These are phyloP conservation scores for Aspergillus udagawae DNA, from an alignment of 2,329 filamentous ascomycete genomes.

Conservation along the genomic window DNA sequence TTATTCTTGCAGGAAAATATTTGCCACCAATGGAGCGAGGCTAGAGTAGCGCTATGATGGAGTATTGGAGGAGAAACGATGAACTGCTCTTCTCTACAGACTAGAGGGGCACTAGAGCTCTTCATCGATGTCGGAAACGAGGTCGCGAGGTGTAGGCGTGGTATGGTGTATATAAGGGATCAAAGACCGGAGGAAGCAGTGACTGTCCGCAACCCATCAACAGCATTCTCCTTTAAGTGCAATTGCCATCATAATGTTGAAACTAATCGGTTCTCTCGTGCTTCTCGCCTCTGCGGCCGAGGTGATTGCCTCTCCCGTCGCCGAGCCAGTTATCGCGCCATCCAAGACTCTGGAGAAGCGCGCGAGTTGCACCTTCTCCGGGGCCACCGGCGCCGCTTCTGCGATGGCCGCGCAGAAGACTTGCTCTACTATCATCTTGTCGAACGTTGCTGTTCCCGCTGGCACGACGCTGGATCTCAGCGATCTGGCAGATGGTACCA, in stretches of 20 bases:
- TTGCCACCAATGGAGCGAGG: background rate
- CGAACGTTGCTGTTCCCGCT: slow-evolving; percentile 33
- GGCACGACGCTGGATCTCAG: slow-evolving; percentile 36
- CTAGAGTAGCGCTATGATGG: background rate
- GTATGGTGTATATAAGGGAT: background rate
- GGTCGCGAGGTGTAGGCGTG: background rate
- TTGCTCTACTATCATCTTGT: slow-evolving; percentile 38
- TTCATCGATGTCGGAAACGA: background rate
- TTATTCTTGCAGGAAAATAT: background rate
- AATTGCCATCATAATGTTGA: background rate
- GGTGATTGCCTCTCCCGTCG: background rate
- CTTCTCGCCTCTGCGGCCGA: background rate
- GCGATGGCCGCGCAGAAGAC: slow-evolving; percentile 26
- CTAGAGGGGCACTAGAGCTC: background rate
- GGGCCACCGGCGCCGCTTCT: slow-evolving; percentile 11
- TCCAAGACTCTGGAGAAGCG: slow-evolving; percentile 2
- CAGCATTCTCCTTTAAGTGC: background rate
- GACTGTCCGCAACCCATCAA: background rate
- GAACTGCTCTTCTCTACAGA: too few relatives aligned
- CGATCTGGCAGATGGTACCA: slow-evolving; percentile 29
- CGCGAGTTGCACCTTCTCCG: slow-evolving; percentile 28
- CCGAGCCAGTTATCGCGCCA: background rate
- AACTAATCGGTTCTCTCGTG: background rate
- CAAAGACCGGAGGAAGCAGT: background rate
- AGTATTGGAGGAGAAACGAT: background rate